phyloP scores from a whole-genome alignment of 2,329 filamentous ascomycete genomes.

The Fusarium sp. region DNA sequence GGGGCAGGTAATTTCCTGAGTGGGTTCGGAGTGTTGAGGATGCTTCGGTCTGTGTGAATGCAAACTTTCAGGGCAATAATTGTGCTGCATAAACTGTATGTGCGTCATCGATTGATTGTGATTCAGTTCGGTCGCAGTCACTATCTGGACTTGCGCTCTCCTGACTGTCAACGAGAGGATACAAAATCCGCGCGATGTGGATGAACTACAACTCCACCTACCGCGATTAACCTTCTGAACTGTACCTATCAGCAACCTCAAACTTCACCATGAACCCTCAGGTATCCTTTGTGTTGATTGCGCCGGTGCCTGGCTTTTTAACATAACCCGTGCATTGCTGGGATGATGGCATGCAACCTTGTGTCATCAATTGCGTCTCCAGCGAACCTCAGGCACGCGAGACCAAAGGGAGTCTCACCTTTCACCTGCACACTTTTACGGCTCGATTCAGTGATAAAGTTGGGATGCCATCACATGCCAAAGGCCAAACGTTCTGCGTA shows the following conservation, averaged over 20 bases:
- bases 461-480: slow-evolving; percentile 37
- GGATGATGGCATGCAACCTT: slow-evolving; percentile 29
- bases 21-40: neutral
- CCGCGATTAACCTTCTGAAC: neutral
- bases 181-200: neutral
- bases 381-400: slow-evolving; percentile 46
- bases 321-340: slow-evolving; percentile 46
- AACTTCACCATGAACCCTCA: neutral
- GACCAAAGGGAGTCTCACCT: slow-evolving; percentile 39
- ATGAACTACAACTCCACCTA: no score
- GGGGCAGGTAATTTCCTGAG: slow-evolving; percentile 4
- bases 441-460: neutral
- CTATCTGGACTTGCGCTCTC: neutral
- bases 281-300: neutral
- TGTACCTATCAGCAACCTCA: neutral
- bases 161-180: neutral
- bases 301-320: neutral
- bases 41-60: neutral
- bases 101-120: neutral
- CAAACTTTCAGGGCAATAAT: neutral
- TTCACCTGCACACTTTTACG: neutral
- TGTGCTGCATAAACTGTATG: neutral
- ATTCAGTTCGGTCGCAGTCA: neutral
- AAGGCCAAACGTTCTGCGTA: slow-evolving; percentile 18
- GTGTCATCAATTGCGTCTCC: slow-evolving; percentile 47